Evolutionary conservation across 1,284 basidiomycete species (phyloP).

Genomic region (Xerocomus amazonicus): DNA sequence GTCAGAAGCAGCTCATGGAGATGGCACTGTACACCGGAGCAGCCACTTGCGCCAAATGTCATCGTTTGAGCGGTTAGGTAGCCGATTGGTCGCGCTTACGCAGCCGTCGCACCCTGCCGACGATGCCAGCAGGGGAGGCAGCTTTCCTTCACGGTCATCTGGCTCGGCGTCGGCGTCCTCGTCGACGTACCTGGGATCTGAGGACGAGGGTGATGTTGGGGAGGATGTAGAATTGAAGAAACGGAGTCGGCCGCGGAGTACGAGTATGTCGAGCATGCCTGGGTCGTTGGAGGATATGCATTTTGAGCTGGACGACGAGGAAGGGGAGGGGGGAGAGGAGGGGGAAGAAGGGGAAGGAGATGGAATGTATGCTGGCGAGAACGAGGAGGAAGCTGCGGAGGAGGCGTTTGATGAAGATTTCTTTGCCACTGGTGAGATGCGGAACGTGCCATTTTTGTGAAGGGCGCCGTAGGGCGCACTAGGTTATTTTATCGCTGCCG

Average conservation of each 20-base stretch:
- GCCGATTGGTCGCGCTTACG: slow-evolving; percentile 48
- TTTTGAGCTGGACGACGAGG: slow-evolving; percentile 52
- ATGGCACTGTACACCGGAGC: slow-evolving; percentile 24
- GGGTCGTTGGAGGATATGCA: slow-evolving; percentile 63
- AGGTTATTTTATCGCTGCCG: not conserved
- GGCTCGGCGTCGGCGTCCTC: slow-evolving; percentile 36
- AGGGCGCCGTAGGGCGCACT: not conserved
- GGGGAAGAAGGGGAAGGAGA: slow-evolving; percentile 28
- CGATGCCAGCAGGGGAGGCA: slow-evolving; percentile 40
- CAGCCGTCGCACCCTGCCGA: slow-evolving; percentile 32
- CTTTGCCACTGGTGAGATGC: slow-evolving; percentile 80
- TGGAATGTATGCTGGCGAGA: slow-evolving; percentile 35
- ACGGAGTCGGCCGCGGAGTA: slow-evolving; percentile 43
- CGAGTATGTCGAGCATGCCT: slow-evolving; percentile 79
- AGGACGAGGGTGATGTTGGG: slow-evolving; percentile 47
- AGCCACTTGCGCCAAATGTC: slow-evolving; percentile 61
- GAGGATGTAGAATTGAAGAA: slow-evolving; percentile 39
- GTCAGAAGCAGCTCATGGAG: slow-evolving; percentile 23
- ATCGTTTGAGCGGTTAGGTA: slow-evolving; percentile 65
- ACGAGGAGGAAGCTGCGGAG: slow-evolving; percentile 53
- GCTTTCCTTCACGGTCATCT: slow-evolving; percentile 47
- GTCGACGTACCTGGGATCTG: slow-evolving; percentile 52
- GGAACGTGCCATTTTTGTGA: slow-evolving; percentile 74
- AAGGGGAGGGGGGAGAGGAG: slow-evolving; percentile 28
- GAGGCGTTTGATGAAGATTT: slow-evolving; percentile 78